Evolutionary conservation across 75 land plant genomes (phyloP).

Genomic region (Pinus taeda): DNA sequence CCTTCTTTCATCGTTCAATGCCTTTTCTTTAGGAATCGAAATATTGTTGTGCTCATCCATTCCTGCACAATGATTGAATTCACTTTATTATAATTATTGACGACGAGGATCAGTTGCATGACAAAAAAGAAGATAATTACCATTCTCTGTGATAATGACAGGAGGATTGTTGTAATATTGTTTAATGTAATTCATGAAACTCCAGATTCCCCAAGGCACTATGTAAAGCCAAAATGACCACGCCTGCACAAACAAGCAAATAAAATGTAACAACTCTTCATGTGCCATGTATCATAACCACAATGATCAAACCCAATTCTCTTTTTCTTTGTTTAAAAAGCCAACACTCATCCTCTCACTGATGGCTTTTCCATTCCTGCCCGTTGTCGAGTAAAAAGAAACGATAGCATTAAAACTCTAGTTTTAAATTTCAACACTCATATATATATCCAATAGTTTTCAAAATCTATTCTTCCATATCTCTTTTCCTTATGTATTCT

Average conservation of each 20-base stretch:
- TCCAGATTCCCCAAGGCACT: constrained; percentile 22
- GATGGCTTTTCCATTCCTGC: not conserved
- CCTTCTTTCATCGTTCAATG: constrained; percentile 64
- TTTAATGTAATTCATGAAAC: constrained; percentile 17
- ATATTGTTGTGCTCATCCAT: constrained; percentile 69
- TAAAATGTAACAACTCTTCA: not conserved
- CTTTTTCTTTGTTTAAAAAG: too few relatives aligned
- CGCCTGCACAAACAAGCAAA: constrained; percentile 1
- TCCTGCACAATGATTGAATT: constrained; percentile 24
- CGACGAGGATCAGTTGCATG: constrained; percentile 13
- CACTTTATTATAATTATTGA: too few relatives aligned
- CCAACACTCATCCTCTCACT: not conserved
- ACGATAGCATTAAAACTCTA: too few relatives aligned
- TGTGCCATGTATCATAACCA: not conserved
- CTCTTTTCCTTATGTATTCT: too few relatives aligned
- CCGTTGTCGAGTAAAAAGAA: too few relatives aligned
- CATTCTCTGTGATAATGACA: constrained; percentile 72
- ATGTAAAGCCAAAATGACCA: constrained; percentile 15
- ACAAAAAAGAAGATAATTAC: constrained; percentile 28
- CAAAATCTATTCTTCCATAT: too few relatives aligned
- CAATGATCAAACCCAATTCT: too few relatives aligned
- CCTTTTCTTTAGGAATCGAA: constrained; percentile 29
- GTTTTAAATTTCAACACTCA: too few relatives aligned
- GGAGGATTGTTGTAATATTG: constrained; percentile 28
- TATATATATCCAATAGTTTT: too few relatives aligned